Evolutionary conservation across 192 early-diverging fungal species (phyloP).

Genomic region (Paraglomus occultum): DNA sequence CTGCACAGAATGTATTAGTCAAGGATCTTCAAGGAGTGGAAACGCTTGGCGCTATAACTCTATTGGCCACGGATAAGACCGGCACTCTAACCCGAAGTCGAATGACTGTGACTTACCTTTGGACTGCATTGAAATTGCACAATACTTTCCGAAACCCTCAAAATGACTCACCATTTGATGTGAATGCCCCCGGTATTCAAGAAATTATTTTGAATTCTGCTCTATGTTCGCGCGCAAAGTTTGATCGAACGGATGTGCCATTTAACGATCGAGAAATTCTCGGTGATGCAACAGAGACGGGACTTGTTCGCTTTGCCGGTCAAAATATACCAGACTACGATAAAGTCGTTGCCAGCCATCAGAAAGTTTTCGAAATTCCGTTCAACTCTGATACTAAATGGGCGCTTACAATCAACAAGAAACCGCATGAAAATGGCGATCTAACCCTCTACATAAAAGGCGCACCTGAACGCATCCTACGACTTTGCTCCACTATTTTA

Average conservation of each 20-base stretch:
- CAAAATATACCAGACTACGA: slow-evolving; percentile 75
- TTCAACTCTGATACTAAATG: slow-evolving; percentile 98
- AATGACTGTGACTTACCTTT: slow-evolving; percentile 94
- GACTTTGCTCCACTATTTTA: slow-evolving; percentile 77
- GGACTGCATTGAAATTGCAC: slow-evolving; percentile 74
- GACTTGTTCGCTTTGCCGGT: slow-evolving; percentile 81
- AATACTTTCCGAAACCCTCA: slow-evolving; percentile 45
- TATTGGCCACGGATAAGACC: slow-evolving; percentile 97
- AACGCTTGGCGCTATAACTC: slow-evolving; percentile 94
- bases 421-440: slow-evolving; percentile 62
- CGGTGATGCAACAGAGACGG: slow-evolving; percentile 95
- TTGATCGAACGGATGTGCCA: slow-evolving; percentile 87
- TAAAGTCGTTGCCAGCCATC: slow-evolving; percentile 58
- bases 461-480: slow-evolving; percentile 90
- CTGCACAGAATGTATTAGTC: slow-evolving; percentile 83
- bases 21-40: slow-evolving; percentile 97
- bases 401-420: slow-evolving; percentile 86
- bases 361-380: slow-evolving; percentile 93
- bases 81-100: slow-evolving; percentile 96
- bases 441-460: slow-evolving; percentile 91
- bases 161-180: slow-evolving; percentile 47
- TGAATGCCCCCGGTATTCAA: slow-evolving; percentile 56
- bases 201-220: slow-evolving; percentile 81
- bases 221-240: slow-evolving; percentile 85
- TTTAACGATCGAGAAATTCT: slow-evolving; percentile 76